These are phyloP conservation scores for Rutidosis leptorrhynchoides DNA, from an alignment of 129 eudicot genomes.

Conservation along the genomic window DNA sequence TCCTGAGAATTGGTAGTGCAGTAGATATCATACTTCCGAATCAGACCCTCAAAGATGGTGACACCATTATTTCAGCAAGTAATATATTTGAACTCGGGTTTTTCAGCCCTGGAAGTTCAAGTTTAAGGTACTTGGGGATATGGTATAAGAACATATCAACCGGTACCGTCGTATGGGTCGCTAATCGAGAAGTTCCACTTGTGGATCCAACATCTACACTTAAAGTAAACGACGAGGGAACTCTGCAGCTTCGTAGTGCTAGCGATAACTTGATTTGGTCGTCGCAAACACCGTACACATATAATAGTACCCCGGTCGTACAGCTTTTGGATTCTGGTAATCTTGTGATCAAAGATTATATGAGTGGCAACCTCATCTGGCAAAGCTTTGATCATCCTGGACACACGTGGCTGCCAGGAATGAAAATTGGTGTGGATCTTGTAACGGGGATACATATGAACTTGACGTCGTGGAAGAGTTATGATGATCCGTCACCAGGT, in stretches of 20 bases:
- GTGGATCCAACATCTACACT: not conserved
- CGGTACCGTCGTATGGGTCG: slow-evolving; percentile 14
- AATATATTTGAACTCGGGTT: slow-evolving; percentile 20
- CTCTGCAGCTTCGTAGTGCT: slow-evolving; percentile 3
- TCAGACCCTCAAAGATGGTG: slow-evolving; percentile 27
- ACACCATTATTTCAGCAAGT: slow-evolving; percentile 25
- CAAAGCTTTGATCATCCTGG: slow-evolving; percentile 42
- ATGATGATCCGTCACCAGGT: slow-evolving; percentile 32
- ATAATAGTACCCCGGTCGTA: not conserved
- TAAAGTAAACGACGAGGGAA: not conserved
- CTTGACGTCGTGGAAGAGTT: slow-evolving; percentile 38
- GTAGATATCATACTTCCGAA: slow-evolving; percentile 18
- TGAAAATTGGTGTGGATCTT: slow-evolving; percentile 29
- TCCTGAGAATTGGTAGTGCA: slow-evolving; percentile 6
- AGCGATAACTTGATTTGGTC: slow-evolving; percentile 3
- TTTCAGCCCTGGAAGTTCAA: slow-evolving; percentile 20
- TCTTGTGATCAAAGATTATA: slow-evolving; percentile 13
- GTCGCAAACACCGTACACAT: not conserved
- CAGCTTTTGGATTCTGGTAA: slow-evolving; percentile 30
- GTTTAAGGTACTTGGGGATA: slow-evolving; percentile 18
- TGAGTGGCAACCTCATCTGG: slow-evolving; percentile 18
- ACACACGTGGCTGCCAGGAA: slow-evolving; percentile 35
- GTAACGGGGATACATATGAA: not conserved
- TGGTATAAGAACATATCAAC: slow-evolving; percentile 14
- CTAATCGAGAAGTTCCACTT: slow-evolving; percentile 18